These are phyloP conservation scores for Dactylellina drechsleri DNA, from an alignment of 2,329 filamentous ascomycete species.

Conservation along the genomic window DNA sequence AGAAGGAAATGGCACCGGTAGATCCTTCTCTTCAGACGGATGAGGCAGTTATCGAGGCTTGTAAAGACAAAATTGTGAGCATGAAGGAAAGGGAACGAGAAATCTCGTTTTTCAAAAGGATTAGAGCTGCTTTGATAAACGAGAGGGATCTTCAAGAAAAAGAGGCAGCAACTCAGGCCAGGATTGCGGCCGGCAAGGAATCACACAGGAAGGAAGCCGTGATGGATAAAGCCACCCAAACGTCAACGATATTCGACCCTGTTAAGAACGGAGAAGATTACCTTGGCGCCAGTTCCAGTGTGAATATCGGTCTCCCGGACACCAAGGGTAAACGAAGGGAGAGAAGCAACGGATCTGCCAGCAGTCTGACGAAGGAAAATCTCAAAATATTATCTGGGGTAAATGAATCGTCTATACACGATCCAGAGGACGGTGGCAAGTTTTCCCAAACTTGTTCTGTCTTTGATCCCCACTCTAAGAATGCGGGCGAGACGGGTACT, in stretches of 20 bases:
- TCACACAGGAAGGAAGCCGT: conserved; percentile 22
- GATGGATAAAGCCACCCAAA: conserved; percentile 38
- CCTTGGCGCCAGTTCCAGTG: conserved; percentile 36
- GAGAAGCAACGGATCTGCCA: conserved; percentile 3
- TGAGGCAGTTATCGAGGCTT: conserved; percentile 41
- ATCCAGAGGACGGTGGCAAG: conserved; percentile 30
- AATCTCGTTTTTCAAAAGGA: conserved; percentile 32
- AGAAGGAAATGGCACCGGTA: conserved; percentile 42
- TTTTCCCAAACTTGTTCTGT: conserved; percentile 47
- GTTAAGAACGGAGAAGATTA: conserved; percentile 53
- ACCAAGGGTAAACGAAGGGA: conserved; percentile 1
- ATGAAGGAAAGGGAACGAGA: conserved; percentile 31
- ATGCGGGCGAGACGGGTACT: conserved; percentile 11
- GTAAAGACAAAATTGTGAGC: conserved; percentile 33
- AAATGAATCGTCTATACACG: not conserved
- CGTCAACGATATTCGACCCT: conserved; percentile 45
- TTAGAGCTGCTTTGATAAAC: conserved; percentile 42
- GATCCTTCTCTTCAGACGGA: conserved; percentile 48
- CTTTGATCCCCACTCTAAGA: conserved; percentile 39
- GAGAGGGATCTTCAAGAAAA: conserved; percentile 24
- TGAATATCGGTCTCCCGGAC: conserved; percentile 29
- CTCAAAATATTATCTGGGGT: not conserved
- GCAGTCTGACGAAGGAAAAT: conserved; percentile 31
- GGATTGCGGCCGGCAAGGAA: conserved; percentile 33
- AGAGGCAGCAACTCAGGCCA: conserved; percentile 15